phyloP scores from a whole-genome alignment of 1,139 yeast species.

The Saccharomyces hybrid region DNA sequence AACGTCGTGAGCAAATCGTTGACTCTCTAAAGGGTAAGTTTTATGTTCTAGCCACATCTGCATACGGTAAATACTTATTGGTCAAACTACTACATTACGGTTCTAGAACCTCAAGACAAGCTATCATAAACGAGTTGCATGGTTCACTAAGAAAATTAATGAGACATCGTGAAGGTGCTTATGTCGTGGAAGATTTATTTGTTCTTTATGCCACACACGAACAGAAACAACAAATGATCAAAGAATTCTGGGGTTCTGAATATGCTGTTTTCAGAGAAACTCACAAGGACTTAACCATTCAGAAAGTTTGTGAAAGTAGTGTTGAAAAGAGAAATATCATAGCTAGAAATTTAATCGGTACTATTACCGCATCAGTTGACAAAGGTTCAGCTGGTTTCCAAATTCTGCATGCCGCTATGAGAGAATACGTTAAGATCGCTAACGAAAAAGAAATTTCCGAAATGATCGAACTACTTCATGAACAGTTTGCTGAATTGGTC shows the following conservation, averaged over 20 bases:
- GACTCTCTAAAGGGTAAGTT: constrained; percentile 64
- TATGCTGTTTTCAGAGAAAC: constrained; percentile 82
- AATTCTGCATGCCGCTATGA: constrained; percentile 93
- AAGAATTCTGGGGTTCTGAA: constrained; percentile 97
- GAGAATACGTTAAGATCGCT: constrained; percentile 70
- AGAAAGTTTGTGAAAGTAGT: constrained; percentile 59
- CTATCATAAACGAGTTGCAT: constrained; percentile 75
- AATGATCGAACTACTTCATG: constrained; percentile 73
- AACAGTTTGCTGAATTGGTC: constrained; percentile 88
- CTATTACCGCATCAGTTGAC: constrained; percentile 84
- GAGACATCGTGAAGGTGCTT: constrained; percentile 99
- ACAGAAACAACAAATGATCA: constrained; percentile 82
- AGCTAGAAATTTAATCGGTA: constrained; percentile 68
- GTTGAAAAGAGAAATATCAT: constrained; percentile 79
- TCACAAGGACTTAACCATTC: constrained; percentile 54
- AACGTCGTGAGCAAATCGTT: constrained; percentile 68
- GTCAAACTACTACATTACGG: constrained; percentile 91
- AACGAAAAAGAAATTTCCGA: constrained; percentile 63
- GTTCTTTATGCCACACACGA: constrained; percentile 77
- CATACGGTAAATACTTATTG: constrained; percentile 86
- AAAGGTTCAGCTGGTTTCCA: constrained; percentile 96
- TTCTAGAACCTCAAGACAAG: constrained; percentile 64
- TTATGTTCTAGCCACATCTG: constrained; percentile 79
- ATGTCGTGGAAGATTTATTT: constrained; percentile 89
- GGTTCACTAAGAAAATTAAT: constrained; percentile 85